Conservation (phyloP, 805 yeast species). For the Cyberlindnera mississippiensis region DNA sequence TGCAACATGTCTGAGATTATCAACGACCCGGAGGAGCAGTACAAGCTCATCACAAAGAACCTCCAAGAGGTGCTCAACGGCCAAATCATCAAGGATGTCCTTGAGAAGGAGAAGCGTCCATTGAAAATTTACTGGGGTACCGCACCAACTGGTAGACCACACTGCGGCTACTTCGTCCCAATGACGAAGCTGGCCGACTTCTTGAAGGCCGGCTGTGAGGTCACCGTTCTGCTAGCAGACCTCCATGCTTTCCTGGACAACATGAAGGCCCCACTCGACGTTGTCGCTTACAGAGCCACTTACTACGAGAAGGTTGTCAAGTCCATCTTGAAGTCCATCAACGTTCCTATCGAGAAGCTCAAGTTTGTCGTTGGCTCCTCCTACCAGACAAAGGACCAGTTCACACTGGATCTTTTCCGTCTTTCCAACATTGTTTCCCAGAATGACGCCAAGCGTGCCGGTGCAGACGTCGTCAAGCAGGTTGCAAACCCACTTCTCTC, state of each 20-base stretch:
- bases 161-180: constrained; percentile 97
- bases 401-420: constrained; percentile 86
- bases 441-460: constrained; percentile 97
- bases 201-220: constrained; percentile 93
- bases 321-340: constrained; percentile 78
- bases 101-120: constrained; percentile 78
- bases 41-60: constrained; percentile 72
- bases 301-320: constrained; percentile 84
- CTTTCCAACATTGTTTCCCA: constrained; percentile 82
- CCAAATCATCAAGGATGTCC: constrained; percentile 78
- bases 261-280: constrained; percentile 97
- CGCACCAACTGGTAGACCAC: constrained; percentile 98
- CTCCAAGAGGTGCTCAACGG: constrained; percentile 90
- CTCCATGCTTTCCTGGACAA: constrained; percentile 95
- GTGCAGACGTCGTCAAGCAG: constrained; percentile 99
- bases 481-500: constrained; percentile 89
- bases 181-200: constrained; percentile 96
- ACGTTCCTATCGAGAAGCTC: constrained; percentile 88
- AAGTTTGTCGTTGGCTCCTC: constrained; percentile 82
- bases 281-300: constrained; percentile 81
- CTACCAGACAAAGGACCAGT: constrained; percentile 76
- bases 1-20: constrained; percentile 19
- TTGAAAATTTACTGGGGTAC: constrained; percentile 97
- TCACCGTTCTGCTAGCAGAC: constrained; percentile 88
- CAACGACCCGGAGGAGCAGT: constrained; percentile 57